These are phyloP conservation scores for Sisymbrium altissimum DNA, from an alignment of 345 rosid genomes.

Conservation along the genomic window DNA sequence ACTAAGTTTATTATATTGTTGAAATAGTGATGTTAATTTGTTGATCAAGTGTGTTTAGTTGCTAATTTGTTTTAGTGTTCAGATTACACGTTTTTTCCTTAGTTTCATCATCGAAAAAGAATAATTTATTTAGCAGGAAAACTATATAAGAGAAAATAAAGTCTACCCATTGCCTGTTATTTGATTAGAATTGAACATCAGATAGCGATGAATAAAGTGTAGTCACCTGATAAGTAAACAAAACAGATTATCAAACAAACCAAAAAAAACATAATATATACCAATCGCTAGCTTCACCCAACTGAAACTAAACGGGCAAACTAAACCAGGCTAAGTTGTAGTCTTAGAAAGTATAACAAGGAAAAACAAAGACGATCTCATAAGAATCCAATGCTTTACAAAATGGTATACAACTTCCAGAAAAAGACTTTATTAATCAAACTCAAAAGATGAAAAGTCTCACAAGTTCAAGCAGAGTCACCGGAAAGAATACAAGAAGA, in stretches of 20 bases:
- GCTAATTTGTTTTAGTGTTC: neutral
- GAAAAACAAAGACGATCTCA: neutral
- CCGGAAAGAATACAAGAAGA: conserved; percentile 11
- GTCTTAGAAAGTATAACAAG: neutral
- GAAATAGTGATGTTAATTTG: neutral
- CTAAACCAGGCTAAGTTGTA: neutral
- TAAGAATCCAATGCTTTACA: neutral
- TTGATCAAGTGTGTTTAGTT: neutral
- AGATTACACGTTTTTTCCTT: neutral
- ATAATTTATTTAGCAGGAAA: neutral
- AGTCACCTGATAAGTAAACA: neutral
- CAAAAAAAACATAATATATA: neutral
- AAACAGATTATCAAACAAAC: neutral
- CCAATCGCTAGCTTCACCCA: conserved; percentile 1
- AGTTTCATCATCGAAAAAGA: neutral
- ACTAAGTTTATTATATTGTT: neutral
- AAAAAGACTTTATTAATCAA: conserved; percentile 13
- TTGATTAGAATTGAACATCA: neutral
- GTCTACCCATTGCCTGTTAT: neutral
- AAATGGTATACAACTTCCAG: neutral
- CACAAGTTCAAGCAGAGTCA: conserved; percentile 12
- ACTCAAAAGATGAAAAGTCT: conserved; percentile 18
- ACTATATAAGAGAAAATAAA: neutral
- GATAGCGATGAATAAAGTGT: neutral
- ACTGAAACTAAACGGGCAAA: neutral